Conservation (phyloP, 1,284 basidiomycete genomes). For the Trametes pubescens region DNA sequence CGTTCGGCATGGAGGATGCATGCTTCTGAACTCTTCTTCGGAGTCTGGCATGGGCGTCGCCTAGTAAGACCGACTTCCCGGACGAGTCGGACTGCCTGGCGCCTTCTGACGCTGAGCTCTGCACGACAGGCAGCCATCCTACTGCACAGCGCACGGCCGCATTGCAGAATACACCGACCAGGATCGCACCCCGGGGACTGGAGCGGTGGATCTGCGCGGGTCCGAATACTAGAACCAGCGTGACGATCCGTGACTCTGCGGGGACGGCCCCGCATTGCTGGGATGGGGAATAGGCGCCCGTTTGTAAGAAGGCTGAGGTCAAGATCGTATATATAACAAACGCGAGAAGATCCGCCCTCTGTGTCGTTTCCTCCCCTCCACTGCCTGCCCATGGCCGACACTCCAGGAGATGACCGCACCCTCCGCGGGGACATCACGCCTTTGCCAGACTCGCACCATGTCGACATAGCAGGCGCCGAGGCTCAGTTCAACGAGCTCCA, state of each 20-base stretch:
- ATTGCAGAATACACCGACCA: neutral
- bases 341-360: conserved; percentile 2
- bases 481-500: conserved; percentile 62
- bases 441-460: conserved; percentile 45
- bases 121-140: neutral
- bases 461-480: conserved; percentile 58
- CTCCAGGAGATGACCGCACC: conserved; percentile 43
- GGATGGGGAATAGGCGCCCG: conserved; percentile 11
- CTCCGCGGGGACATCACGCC: conserved; percentile 36
- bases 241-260: conserved; percentile 13
- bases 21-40: neutral
- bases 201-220: neutral
- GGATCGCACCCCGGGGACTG: neutral
- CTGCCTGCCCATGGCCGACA: conserved; percentile 37
- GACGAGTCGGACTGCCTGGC: neutral
- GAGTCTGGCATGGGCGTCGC: neutral
- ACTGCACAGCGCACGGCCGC: no score
- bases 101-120: neutral
- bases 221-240: conserved; percentile 1
- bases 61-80: neutral
- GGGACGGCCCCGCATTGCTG: conserved; percentile 10
- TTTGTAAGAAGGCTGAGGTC: conserved; percentile 21
- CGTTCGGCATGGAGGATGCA: no score
- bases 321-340: conserved; percentile 20
- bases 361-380: conserved; percentile 16